These are phyloP conservation scores for Bothriochloa decipiens DNA, from an alignment of 176 grass and related monocot species.

Conservation along the genomic window DNA sequence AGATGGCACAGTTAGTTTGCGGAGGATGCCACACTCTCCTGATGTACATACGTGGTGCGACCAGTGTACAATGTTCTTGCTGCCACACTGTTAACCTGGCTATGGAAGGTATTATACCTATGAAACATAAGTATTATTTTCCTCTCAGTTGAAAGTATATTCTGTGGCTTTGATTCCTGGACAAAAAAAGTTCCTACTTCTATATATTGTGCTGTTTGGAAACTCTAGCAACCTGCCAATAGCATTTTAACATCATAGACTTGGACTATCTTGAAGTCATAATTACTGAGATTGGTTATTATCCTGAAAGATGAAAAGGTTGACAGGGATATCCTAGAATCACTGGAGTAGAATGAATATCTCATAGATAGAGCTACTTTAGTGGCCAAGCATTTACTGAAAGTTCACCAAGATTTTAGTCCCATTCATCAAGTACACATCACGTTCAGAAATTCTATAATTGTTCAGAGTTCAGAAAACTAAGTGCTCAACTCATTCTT, in stretches of 20 bases:
- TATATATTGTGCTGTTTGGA: slow-evolving; percentile 22
- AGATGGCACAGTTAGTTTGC: slow-evolving; percentile 96
- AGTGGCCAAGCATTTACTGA: slow-evolving; percentile 3
- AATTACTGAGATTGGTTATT: slow-evolving; percentile 34
- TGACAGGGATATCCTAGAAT: slow-evolving; percentile 31
- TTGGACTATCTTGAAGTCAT: slow-evolving; percentile 43
- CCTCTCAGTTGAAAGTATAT: slow-evolving; percentile 32
- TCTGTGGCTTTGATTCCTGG: slow-evolving; percentile 33
- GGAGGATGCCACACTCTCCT: slow-evolving; percentile 98
- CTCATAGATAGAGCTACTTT: slow-evolving; percentile 1
- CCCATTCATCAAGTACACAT: background rate
- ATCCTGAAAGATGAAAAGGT: slow-evolving; percentile 40
- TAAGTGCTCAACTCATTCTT: slow-evolving; percentile 11
- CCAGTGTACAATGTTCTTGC: slow-evolving; percentile 96
- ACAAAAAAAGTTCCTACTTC: slow-evolving; percentile 9
- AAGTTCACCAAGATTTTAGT: background rate
- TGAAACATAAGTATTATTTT: slow-evolving; percentile 35
- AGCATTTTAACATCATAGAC: slow-evolving; percentile 38
- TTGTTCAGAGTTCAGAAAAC: slow-evolving; percentile 32
- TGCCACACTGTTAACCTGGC: slow-evolving; percentile 95
- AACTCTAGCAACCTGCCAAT: slow-evolving; percentile 27
- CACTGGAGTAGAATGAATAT: slow-evolving; percentile 29
- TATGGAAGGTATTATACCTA: slow-evolving; percentile 68
- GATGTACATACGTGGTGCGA: slow-evolving; percentile 93
- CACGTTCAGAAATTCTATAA: background rate